Evolutionary conservation across 2,329 filamentous ascomycete genomes (phyloP).

Genomic region (Penicillium sclerotigenum): DNA sequence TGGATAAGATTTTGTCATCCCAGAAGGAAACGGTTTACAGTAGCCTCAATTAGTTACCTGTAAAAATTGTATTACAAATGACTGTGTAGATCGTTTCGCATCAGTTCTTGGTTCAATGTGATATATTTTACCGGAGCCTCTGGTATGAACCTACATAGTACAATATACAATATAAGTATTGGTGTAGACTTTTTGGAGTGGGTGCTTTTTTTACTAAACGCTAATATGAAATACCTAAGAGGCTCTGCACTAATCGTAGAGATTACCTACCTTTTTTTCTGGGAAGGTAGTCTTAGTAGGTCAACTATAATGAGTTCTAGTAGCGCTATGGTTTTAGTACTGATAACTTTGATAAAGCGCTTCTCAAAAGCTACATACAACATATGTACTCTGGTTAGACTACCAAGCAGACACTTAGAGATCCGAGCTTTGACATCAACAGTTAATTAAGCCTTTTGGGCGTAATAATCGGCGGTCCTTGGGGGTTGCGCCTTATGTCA

Average conservation of each 20-base stretch:
- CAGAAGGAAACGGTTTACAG: background rate
- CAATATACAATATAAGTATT: background rate
- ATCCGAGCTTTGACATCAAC: background rate
- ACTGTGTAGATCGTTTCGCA: background rate
- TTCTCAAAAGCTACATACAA: no score
- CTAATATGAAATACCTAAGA: background rate
- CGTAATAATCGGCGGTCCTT: background rate
- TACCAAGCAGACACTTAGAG: background rate
- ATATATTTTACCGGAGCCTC: background rate
- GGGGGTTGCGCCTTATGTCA: no score
- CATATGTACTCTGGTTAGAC: no score
- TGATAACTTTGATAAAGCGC: background rate
- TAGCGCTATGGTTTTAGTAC: background rate
- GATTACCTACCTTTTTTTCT: no score
- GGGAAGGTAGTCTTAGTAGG: no score
- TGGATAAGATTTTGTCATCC: background rate
- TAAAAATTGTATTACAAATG: background rate
- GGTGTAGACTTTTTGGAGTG: no score
- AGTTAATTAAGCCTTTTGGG: background rate
- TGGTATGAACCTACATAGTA: background rate
- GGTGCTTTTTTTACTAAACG: background rate
- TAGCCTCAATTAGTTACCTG: background rate
- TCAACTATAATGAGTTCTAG: no score
- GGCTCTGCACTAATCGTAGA: background rate
- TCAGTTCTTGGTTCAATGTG: background rate